Evolutionary conservation across 2,329 filamentous ascomycete species (phyloP).

Genomic region (Fusarium caatingaense): DNA sequence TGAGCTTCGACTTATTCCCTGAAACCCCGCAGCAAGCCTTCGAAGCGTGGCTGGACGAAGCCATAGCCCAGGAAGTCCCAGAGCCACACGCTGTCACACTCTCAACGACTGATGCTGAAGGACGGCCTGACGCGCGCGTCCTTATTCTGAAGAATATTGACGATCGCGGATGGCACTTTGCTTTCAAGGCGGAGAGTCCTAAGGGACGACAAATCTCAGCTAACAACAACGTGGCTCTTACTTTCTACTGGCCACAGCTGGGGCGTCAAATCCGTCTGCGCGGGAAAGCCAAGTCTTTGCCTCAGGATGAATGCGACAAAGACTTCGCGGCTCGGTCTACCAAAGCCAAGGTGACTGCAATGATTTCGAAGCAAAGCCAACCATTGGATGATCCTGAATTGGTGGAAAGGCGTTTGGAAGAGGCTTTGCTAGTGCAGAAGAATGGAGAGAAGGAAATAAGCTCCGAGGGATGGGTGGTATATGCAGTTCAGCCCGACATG

Average conservation of each 20-base stretch:
- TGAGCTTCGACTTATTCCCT: background rate
- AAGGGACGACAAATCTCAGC: constrained; percentile 3
- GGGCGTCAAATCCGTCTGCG: constrained; percentile 4
- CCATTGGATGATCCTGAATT: background rate
- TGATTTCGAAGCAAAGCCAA: constrained; percentile 15
- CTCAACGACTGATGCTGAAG: background rate
- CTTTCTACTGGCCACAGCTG: constrained; percentile 17
- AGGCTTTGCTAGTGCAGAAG: background rate
- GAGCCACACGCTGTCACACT: constrained; percentile 10
- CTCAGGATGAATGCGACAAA: background rate
- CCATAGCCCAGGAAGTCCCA: background rate
- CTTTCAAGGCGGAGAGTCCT: constrained; percentile 4
- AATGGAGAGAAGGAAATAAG: background rate
- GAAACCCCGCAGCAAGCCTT: constrained; percentile 12
- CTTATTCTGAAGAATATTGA: constrained; percentile 16
- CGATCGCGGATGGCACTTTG: constrained; percentile 20
- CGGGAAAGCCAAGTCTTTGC: background rate
- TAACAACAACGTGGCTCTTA: constrained; percentile 4
- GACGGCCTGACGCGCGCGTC: background rate
- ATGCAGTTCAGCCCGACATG: background rate
- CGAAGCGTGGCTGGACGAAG: constrained; percentile 4
- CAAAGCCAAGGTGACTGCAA: constrained; percentile 6
- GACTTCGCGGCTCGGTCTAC: constrained; percentile 12
- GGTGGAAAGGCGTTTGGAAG: background rate
- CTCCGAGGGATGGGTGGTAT: constrained; percentile 3